phyloP scores from a whole-genome alignment of 495 filamentous ascomycete genomes.

The Parmelia sp. region DNA sequence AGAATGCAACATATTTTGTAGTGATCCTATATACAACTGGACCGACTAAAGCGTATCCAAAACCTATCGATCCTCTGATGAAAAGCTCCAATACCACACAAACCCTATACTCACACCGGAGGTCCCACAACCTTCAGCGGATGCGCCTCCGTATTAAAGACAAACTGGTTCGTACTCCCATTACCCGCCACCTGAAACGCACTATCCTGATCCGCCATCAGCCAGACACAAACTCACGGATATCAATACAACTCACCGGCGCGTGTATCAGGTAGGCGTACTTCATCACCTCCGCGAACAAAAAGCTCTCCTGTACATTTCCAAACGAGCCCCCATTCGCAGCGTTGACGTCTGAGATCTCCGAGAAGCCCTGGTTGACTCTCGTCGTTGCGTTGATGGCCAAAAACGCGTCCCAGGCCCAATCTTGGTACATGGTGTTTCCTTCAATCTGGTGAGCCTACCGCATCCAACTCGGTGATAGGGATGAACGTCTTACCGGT shows the following conservation, averaged over 20 bases:
- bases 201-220: constrained; percentile 40
- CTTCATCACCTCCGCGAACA: constrained; percentile 87
- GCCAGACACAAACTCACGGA: constrained; percentile 14
- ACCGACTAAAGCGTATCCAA: too few relatives aligned
- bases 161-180: constrained; percentile 55
- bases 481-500: constrained; percentile 55
- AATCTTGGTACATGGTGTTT: constrained; percentile 59
- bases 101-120: neutral
- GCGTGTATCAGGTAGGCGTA: constrained; percentile 70
- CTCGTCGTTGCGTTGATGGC: constrained; percentile 60
- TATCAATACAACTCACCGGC: constrained; percentile 19
- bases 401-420: constrained; percentile 78
- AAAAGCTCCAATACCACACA: too few relatives aligned
- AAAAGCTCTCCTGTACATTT: constrained; percentile 82
- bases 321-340: constrained; percentile 67
- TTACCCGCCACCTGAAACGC: constrained; percentile 56
- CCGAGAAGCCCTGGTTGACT: constrained; percentile 61
- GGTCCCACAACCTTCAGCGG: constrained; percentile 52
- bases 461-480: constrained; percentile 11
- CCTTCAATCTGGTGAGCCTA: constrained; percentile 19
- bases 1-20: too few relatives aligned
- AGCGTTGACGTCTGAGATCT: constrained; percentile 42
- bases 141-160: constrained; percentile 84
- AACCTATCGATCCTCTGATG: too few relatives aligned
- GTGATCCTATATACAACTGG: too few relatives aligned